Percentiles rank a stretch among this genome's conserved stretches.
Conservation (phyloP, 768 basidiomycete genomes). For the Cubamyces sp. region DNA sequence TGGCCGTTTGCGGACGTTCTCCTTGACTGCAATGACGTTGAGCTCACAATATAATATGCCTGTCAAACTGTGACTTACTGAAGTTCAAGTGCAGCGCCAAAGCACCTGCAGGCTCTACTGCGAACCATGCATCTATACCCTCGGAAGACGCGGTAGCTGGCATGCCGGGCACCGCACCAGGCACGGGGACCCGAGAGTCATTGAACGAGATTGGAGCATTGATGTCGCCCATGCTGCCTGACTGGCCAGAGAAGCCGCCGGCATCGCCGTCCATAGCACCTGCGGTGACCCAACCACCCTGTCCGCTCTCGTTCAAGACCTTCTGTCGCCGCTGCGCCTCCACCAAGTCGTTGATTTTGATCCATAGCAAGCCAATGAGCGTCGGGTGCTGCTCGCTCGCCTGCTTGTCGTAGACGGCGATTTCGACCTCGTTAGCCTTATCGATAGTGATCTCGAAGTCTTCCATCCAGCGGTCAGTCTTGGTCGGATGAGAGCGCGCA, state of each 20-base stretch:
- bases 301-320: slow-evolving; percentile 82
- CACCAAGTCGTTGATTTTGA: slow-evolving; percentile 90
- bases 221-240: slow-evolving; percentile 51
- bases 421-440: slow-evolving; percentile 98
- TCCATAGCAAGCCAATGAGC: slow-evolving; percentile 94
- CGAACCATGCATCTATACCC: slow-evolving; percentile 96
- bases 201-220: slow-evolving; percentile 45
- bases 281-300: slow-evolving; percentile 95
- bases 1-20: slow-evolving; percentile 96
- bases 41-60: slow-evolving; percentile 16
- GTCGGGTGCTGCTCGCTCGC: slow-evolving; percentile 77
- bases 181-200: slow-evolving; percentile 25
- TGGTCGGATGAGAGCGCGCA: slow-evolving; percentile 88
- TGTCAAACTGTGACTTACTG: slow-evolving; percentile 55
- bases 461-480: slow-evolving; percentile 97
- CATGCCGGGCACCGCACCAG: slow-evolving; percentile 20
- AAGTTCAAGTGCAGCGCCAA: slow-evolving; percentile 89
- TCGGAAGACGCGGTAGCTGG: slow-evolving; percentile 46
- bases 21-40: slow-evolving; percentile 72
- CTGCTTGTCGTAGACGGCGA: slow-evolving; percentile 93
- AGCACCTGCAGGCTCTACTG: slow-evolving; percentile 96
- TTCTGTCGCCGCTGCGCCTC: slow-evolving; percentile 93
- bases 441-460: slow-evolving; percentile 96
- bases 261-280: slow-evolving; percentile 78
- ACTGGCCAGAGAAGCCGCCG: slow-evolving; percentile 50